Percentiles rank a stretch among this genome's conserved stretches.
Evolutionary conservation across 2,329 filamentous ascomycete species (phyloP).

Genomic region (Basipetospora sp.): DNA sequence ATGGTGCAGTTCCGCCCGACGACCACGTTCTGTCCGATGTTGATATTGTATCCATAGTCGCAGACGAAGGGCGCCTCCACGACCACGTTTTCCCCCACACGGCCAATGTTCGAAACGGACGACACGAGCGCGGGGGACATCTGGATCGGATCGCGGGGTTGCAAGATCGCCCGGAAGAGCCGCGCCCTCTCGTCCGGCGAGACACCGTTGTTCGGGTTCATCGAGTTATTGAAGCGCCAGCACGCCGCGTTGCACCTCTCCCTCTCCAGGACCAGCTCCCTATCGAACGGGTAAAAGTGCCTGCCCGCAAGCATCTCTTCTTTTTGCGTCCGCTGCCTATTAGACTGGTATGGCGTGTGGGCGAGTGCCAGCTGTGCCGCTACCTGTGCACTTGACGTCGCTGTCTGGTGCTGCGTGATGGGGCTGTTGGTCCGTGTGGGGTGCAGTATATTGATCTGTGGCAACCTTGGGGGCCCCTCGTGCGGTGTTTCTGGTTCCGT

Average conservation of each 20-base stretch:
- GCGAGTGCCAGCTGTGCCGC: conserved; percentile 46
- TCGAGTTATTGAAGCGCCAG: conserved; percentile 75
- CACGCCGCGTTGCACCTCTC: conserved; percentile 68
- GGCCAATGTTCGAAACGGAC: conserved; percentile 39
- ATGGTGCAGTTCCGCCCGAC: conserved; percentile 75
- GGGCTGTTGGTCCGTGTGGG: conserved; percentile 35
- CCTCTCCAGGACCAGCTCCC: conserved; percentile 68
- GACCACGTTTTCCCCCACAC: conserved; percentile 57
- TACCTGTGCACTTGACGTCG: conserved; percentile 33
- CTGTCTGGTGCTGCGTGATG: conserved; percentile 15
- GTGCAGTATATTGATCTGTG: conserved; percentile 43
- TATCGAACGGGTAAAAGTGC: conserved; percentile 65
- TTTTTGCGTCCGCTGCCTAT: conserved; percentile 50
- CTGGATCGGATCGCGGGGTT: conserved; percentile 42
- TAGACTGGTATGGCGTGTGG: conserved; percentile 32
- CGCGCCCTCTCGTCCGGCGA: conserved; percentile 53
- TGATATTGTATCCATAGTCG: conserved; percentile 91
- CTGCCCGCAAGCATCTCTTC: conserved; percentile 77
- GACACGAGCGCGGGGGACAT: conserved; percentile 40
- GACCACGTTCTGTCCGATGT: conserved; percentile 69
- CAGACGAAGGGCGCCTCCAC: conserved; percentile 84
- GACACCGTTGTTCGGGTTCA: conserved; percentile 57
- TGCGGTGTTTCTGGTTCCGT: conserved; percentile 41
- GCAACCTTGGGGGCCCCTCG: conserved; percentile 27
- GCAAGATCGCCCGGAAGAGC: conserved; percentile 57